Base-by-base conservation (phyloP, 768 basidiomycete genomes). In the Lentinula raphanica region DNA sequence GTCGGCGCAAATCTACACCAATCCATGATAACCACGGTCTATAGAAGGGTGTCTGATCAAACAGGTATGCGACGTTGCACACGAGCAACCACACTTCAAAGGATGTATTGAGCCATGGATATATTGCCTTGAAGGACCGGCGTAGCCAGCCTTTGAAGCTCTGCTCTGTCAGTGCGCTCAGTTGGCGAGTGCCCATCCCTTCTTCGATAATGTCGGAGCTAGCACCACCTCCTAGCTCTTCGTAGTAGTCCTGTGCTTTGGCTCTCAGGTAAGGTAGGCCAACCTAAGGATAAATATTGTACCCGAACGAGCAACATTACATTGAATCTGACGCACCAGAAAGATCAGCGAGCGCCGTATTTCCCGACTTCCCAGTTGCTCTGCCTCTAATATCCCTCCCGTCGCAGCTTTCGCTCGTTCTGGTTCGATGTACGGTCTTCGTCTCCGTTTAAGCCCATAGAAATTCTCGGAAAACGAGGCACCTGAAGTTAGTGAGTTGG, bases 391-490 rank as follows among this genome's bases (percentile, higher is more conserved):
- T 31, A 86, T 71, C 3, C 85, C 83, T 12, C 83, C 86, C 9
- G 88, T 85, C 39, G 89, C 90, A 27, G 81, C 81, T 42, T 75
- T 73, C 1, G 86, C 81, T 56, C 90, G 79, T 40, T 88, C 83
- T 1, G 83, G 84, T 60, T 87, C 81, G 62, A 92, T 84, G 64
- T 82, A 81, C 3, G 90, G 88, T 58, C 80, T 77, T 36, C 90
- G 75, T 58, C 92, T 78, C 42, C 94, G 75, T 68, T 94, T 94
- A 48, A 99, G 72, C 0, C 92, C 92, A 71, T 98, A 98, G 69
- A 99, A 98, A 65, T 96, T 90, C 71, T 98, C 96, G 4, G 96
- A 80, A 66, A 98, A 95, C 1, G 93, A 94, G 21, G 95, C 92
- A 71, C 88, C 96, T 97, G 65, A 1, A 31, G 9, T 38, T 17